These are phyloP conservation scores for Pelargonium nanum DNA, from an alignment of 345 rosid species.

Conservation along the genomic window DNA sequence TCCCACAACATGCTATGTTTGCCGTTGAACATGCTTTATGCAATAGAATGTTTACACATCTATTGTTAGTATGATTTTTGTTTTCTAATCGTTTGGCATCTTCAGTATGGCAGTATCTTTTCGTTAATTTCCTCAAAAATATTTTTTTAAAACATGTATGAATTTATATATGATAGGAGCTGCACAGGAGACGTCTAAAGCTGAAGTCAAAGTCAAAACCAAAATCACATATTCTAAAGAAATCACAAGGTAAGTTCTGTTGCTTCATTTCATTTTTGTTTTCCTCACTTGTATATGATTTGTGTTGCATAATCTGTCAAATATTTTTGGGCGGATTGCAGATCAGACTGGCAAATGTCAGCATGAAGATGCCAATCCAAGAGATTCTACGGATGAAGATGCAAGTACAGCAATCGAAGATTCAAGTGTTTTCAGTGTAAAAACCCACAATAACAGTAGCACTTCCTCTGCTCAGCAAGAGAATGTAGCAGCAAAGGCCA, in stretches of 20 bases:
- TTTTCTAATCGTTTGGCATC: not conserved
- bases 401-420: slow-evolving; percentile 13
- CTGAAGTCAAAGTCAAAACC: slow-evolving; percentile 31
- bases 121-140: not conserved
- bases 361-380: slow-evolving; percentile 10
- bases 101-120: not conserved
- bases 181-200: slow-evolving; percentile 59
- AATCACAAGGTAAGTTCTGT: slow-evolving; percentile 30
- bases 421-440: slow-evolving; percentile 10
- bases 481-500: slow-evolving; percentile 5
- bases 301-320: not conserved
- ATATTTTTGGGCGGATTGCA: slow-evolving; percentile 12
- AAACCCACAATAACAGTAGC: slow-evolving; percentile 8
- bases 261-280: not conserved
- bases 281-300: not conserved
- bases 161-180: slow-evolving; percentile 33
- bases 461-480: slow-evolving; percentile 14
- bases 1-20: too few species aligned
- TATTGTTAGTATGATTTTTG: too few species aligned
- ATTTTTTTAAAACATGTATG: not conserved
- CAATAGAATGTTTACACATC: too few species aligned
- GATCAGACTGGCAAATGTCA: slow-evolving; percentile 10
- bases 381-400: slow-evolving; percentile 10
- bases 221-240: slow-evolving; percentile 17
- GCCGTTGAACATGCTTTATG: too few species aligned